Evolutionary conservation across 805 yeast genomes (phyloP).

Genomic region (Yarrowia deformans): DNA sequence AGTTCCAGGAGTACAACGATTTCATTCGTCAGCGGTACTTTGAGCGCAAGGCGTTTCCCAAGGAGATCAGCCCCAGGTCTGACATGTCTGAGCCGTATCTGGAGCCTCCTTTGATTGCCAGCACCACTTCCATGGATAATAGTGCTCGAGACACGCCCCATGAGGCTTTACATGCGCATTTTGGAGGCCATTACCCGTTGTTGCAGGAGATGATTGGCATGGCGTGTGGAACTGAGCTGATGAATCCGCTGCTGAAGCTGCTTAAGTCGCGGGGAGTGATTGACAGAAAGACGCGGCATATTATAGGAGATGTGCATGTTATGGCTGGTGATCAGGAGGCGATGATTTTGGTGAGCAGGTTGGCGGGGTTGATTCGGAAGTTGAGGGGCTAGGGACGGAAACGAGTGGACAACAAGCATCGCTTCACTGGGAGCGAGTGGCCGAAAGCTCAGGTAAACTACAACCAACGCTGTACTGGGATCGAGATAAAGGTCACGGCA

Average conservation of each 20-base stretch:
- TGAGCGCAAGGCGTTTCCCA: constrained; percentile 23
- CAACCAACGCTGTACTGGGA: no score
- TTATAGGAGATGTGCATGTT: constrained; percentile 4
- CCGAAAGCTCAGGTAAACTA: no score
- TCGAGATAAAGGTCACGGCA: no score
- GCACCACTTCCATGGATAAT: not conserved
- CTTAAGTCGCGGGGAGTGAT: constrained; percentile 3
- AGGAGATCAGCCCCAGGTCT: not conserved
- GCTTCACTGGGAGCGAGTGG: no score
- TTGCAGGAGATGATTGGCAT: constrained; percentile 19
- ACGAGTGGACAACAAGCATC: no score
- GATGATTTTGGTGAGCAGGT: not conserved
- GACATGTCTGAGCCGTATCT: not conserved
- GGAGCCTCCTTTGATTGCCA: not conserved
- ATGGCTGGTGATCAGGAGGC: constrained; percentile 18
- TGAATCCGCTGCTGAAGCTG: constrained; percentile 17
- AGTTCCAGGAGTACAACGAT: constrained; percentile 29
- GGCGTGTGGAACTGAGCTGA: constrained; percentile 25
- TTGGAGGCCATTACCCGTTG: constrained; percentile 4
- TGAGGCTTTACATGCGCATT: not conserved
- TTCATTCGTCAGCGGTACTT: constrained; percentile 1
- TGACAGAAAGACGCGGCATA: constrained; percentile 7
- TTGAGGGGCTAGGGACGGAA: not conserved
- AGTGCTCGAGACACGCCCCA: not conserved
- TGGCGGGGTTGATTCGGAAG: constrained; percentile 19